Base-by-base conservation (phyloP, 768 basidiomycete genomes). In the Suillus subalutaceus region DNA sequence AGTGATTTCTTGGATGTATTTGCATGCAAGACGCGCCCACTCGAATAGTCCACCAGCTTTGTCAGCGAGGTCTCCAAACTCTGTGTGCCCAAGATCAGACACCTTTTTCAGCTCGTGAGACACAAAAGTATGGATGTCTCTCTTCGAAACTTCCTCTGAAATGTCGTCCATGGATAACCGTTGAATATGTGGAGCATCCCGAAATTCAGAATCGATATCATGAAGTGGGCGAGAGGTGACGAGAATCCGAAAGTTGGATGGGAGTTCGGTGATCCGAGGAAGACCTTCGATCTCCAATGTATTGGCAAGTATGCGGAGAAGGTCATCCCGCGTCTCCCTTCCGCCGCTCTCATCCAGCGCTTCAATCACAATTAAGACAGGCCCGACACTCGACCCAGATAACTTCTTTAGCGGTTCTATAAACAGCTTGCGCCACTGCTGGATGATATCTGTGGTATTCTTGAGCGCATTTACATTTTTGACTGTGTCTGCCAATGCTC, bases 281-380 rank as follows among this genome's bases (percentile, higher is more conserved):
- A 55, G 9, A 55, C 18, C 32, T 6, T 55, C 5, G 30, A 1
- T 9, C 18, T 55, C 1, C 10, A 55, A 32, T 58, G 20, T 57
- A 1, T 50, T 41, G 3, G 66, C n/a, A 40, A 78, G 23, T 43
- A 69, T 56, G 8, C 50, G 32, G 6, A 81, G 70, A 46, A 80
- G 68, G 1, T 60, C 40, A 15, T 63, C 62, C 23, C 75, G 73
- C 50, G 44, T 48, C 9, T 62, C n/a, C 0, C 1, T 13, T 4
- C 26, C 57, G 9, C 64, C 66, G 44, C 68, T 69, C 56, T 68
- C 71, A 23, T 72, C 70, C 37, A 74, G 44, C 2, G 65, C 75
- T 55, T 77, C 75, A 30, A 75, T 70, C 44, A 77, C 65, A 7
- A 74, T 65, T 8, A 74, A 57, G 26, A 76, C 66, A 35, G 72